Percentiles rank a stretch among this genome's conserved stretches.
Evolutionary conservation across 176 grass and related monocot species (phyloP).

Genomic region (Hyparrhenia diplandra): DNA sequence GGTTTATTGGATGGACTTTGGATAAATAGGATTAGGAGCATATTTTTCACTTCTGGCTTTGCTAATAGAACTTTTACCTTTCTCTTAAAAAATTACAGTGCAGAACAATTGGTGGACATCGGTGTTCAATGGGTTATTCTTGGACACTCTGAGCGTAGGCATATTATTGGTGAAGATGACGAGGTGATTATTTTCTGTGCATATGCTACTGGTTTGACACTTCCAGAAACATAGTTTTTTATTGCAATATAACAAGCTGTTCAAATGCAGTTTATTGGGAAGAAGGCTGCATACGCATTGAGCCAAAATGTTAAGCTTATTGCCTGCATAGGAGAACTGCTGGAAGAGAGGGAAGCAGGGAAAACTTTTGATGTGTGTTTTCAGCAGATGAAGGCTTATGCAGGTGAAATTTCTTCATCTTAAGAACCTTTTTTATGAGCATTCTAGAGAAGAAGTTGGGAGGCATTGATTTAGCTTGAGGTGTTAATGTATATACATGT

Average conservation of each 20-base stretch:
- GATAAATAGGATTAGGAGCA: neutral
- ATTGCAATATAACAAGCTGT: constrained; percentile 13
- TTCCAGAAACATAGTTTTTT: neutral
- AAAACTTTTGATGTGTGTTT: constrained; percentile 99
- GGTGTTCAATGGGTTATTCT: constrained; percentile 97
- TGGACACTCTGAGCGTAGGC: constrained; percentile 85
- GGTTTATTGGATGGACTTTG: neutral
- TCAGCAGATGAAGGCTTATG: constrained; percentile 86
- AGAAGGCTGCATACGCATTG: constrained; percentile 94
- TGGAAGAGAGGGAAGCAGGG: constrained; percentile 96
- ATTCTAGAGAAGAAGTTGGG: constrained; percentile 5
- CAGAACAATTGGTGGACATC: constrained; percentile 88
- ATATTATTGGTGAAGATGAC: constrained; percentile 91
- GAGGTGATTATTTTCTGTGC: constrained; percentile 35
- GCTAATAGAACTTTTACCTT: constrained; percentile 13
- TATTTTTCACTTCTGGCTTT: constrained; percentile 3
- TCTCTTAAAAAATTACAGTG: constrained; percentile 41
- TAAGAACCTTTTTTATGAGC: neutral
- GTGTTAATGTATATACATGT: constrained; percentile 16
- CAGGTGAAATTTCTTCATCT: constrained; percentile 44
- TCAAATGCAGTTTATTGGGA: constrained; percentile 81
- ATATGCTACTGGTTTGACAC: neutral
- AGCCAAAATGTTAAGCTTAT: constrained; percentile 98
- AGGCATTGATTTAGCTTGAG: neutral
- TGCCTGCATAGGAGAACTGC: constrained; percentile 89